Percentiles rank a stretch among this genome's conserved stretches.
Evolutionary conservation across 345 rosid genomes (phyloP).

Genomic region (Eucalyptus melliodora): DNA sequence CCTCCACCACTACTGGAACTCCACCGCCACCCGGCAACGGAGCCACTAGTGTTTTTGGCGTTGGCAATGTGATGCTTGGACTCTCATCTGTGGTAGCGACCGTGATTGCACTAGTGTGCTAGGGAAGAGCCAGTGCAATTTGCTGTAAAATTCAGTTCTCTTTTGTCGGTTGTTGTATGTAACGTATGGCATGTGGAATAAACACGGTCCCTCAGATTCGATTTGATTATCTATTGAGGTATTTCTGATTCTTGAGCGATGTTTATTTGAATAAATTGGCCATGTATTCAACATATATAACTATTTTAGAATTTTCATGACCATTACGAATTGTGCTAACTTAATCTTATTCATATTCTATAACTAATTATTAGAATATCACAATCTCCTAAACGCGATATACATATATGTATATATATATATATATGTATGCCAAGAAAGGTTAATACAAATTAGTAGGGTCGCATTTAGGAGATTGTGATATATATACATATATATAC

Average conservation of each 20-base stretch:
- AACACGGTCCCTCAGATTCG: background rate
- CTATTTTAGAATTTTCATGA: background rate
- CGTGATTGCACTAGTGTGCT: constrained; percentile 3
- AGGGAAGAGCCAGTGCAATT: constrained; percentile 60
- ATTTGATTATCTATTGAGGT: background rate
- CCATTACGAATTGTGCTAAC: background rate
- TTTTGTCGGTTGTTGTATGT: background rate
- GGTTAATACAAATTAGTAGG: no score
- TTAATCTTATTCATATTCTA: background rate
- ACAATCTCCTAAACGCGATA: background rate
- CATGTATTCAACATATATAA: background rate
- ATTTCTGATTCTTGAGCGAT: background rate
- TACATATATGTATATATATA: no score
- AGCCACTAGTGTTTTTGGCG: background rate
- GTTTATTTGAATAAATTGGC: background rate
- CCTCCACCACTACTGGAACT: background rate
- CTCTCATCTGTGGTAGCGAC: constrained; percentile 3
- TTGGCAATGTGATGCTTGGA: background rate
- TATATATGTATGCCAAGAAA: no score
- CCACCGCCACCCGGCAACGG: constrained; percentile 3
- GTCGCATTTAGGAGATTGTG: no score
- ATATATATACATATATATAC: no score
- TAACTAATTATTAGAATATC: background rate
- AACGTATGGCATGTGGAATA: background rate
- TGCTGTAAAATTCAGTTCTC: background rate